phyloP scores from a whole-genome alignment of 441 rosid genomes.

The Populus tomentosa region DNA sequence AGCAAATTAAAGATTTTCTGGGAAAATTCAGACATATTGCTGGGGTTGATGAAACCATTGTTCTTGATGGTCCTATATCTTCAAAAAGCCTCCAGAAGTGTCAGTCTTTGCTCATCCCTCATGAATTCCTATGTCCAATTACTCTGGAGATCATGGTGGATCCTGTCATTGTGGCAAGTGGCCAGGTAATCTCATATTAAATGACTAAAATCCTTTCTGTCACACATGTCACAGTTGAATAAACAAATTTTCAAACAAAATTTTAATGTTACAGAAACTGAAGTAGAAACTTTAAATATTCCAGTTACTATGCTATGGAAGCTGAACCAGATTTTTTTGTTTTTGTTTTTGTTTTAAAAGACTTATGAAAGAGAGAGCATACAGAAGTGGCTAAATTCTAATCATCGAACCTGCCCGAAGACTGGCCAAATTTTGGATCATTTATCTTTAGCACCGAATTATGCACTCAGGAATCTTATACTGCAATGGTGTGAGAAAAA shows the following conservation, averaged over 20 bases:
- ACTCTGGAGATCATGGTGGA: constrained; percentile 73
- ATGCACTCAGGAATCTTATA: constrained; percentile 63
- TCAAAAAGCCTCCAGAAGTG: constrained; percentile 32
- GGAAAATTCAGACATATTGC: constrained; percentile 52
- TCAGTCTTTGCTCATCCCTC: constrained; percentile 47
- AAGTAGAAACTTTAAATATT: background rate
- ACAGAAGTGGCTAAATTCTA: constrained; percentile 70
- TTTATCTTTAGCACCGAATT: constrained; percentile 64
- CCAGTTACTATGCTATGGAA: constrained; percentile 1
- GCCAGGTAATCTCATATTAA: constrained; percentile 51
- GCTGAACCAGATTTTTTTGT: constrained; percentile 7
- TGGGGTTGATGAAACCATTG: constrained; percentile 47
- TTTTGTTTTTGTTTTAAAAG: constrained; percentile 20
- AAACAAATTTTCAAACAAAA: background rate
- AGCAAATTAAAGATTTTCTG: constrained; percentile 53
- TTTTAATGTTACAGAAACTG: background rate
- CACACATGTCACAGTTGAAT: background rate
- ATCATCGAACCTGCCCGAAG: constrained; percentile 74
- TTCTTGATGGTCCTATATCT: constrained; percentile 27
- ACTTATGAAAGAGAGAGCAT: constrained; percentile 77
- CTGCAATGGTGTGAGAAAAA: constrained; percentile 76
- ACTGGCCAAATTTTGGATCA: constrained; percentile 60
- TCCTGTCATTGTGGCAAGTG: constrained; percentile 76
- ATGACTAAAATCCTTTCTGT: background rate
- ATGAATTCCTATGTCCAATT: constrained; percentile 82